Evolutionary conservation across 257 asterid genomes (phyloP).

Genomic region (Penstemon newberryi): DNA sequence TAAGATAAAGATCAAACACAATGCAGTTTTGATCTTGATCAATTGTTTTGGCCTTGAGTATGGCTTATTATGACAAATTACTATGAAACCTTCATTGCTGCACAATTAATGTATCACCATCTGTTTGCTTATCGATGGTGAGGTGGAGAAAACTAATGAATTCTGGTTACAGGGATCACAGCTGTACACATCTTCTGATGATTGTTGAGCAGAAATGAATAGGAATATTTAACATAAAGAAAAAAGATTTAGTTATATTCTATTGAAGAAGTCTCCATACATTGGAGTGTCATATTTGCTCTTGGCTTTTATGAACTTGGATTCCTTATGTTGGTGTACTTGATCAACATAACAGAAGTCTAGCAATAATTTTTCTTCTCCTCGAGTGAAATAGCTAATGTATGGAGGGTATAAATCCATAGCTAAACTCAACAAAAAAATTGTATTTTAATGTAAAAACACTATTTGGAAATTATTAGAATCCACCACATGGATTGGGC

Average conservation of each 20-base stretch:
- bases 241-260: not conserved
- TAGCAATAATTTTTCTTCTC: no score
- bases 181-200: not conserved
- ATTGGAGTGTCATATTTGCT: not conserved
- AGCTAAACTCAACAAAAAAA: not conserved
- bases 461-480: no score
- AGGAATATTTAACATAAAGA: not conserved
- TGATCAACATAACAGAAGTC: no score
- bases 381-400: no score
- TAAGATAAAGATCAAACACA: not conserved
- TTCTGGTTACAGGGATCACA: not conserved
- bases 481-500: no score
- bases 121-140: not conserved
- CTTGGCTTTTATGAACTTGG: no score
- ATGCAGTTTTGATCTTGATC: not conserved
- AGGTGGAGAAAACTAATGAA: not conserved
- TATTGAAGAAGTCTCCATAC: not conserved
- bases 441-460: no score
- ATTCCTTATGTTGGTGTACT: no score
- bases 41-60: not conserved
- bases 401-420: not conserved
- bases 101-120: not conserved
- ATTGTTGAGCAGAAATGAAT: not conserved
- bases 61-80: no score
- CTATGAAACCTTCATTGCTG: not conserved